These are phyloP conservation scores for Adansonia madagascariensis DNA, from an alignment of 441 rosid species.

Conservation along the genomic window DNA sequence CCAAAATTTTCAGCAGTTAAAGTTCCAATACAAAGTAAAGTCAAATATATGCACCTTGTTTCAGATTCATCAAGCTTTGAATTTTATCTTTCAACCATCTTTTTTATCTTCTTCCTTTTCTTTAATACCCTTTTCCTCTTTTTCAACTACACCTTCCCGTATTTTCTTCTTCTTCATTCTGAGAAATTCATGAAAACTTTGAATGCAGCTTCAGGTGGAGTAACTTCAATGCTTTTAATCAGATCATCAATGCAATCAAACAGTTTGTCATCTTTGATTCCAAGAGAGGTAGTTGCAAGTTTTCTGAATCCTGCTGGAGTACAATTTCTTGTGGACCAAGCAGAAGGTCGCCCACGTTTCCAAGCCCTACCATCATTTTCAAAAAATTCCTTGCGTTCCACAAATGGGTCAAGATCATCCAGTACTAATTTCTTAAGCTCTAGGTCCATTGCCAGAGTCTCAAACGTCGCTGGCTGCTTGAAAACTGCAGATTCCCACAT, in stretches of 20 bases:
- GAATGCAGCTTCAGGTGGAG: constrained; percentile 39
- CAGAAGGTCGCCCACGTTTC: constrained; percentile 48
- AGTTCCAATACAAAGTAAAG: too few relatives aligned
- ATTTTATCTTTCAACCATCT: neutral
- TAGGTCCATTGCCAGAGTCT: constrained; percentile 43
- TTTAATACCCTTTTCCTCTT: neutral
- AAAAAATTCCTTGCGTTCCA: constrained; percentile 35
- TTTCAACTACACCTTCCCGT: neutral
- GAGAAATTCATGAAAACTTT: neutral
- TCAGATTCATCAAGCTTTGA: too few relatives aligned
- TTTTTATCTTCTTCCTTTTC: neutral
- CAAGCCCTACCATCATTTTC: constrained; percentile 45
- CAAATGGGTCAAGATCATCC: constrained; percentile 40
- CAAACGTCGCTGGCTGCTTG: constrained; percentile 45
- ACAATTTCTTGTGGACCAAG: constrained; percentile 45
- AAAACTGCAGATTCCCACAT: constrained; percentile 38
- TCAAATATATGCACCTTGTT: too few relatives aligned
- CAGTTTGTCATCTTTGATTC: constrained; percentile 34
- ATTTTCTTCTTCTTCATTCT: neutral
- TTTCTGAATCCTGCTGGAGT: constrained; percentile 33
- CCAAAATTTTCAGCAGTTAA: constrained; percentile 7
- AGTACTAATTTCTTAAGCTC: constrained; percentile 30
- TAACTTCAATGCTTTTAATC: constrained; percentile 29
- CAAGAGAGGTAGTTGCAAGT: constrained; percentile 44
- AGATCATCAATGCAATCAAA: constrained; percentile 36